A percentile compares a stretch with the other conserved stretches of the same genome.
Evolutionary conservation across 129 eudicot genomes (phyloP).

Genomic region (Saussurea involucrata): DNA sequence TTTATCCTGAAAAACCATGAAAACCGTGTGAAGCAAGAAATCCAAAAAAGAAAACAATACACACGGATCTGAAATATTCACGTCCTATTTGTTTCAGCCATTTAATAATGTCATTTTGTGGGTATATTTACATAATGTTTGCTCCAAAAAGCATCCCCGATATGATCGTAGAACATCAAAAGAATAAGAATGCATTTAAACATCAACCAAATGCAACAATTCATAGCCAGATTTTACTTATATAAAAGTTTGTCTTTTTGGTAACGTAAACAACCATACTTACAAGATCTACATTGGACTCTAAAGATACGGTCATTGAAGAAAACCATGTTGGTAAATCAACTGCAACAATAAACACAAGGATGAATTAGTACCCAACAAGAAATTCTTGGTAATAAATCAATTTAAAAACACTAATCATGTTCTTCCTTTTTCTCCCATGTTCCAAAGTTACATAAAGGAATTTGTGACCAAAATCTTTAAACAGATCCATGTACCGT

Average conservation of each 20-base stretch:
- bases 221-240: background rate
- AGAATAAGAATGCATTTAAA: background rate
- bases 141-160: background rate
- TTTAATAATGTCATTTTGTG: background rate
- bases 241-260: background rate
- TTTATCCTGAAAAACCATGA: conserved; percentile 49
- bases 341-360: conserved; percentile 53
- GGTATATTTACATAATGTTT: background rate
- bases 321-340: conserved; percentile 94
- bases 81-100: background rate
- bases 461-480: background rate
- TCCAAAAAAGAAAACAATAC: background rate
- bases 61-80: background rate
- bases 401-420: background rate
- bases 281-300: conserved; percentile 75
- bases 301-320: conserved; percentile 62
- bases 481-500: background rate
- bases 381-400: background rate
- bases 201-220: conserved; percentile 2
- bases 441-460: background rate
- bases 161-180: background rate
- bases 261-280: conserved; percentile 37
- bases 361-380: conserved; percentile 4
- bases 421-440: background rate
- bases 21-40: conserved; percentile 16